Base-by-base conservation (phyloP, 257 asterid genomes). In the Salvia rosmarinus region DNA sequence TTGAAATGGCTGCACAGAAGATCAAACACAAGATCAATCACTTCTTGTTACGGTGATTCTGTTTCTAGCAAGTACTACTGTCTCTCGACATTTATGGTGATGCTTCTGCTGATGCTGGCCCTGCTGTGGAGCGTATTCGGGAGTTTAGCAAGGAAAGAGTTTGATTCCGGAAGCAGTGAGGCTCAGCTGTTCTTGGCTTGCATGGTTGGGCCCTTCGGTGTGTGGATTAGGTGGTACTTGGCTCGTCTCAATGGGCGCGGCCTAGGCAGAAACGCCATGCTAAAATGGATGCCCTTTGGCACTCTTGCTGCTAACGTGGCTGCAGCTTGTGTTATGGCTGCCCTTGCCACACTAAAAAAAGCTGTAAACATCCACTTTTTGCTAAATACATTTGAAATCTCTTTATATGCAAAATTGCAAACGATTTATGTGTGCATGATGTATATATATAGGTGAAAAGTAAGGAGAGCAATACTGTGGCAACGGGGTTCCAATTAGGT, bases 311-410 rank as follows among this genome's bases (percentile, higher is more conserved):
- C 99, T 39, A 91, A 95, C 78, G 87, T 89, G 57, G 74, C 82
- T 67, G 99, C 99, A 64, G 94, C 98, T 71, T 87, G 86, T 73
- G 19, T 80, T n/a, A 95, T 95, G 99, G 99, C 97, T 67, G 90
- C 90, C 13, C 70, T 95, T 16, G 92, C 95, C 77, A 79, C 85
- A 6, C 68, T 88, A 2, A 89, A 86, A 80, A 86, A 81, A 83
- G 85, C 81, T 40, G 99, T 94, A 82, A 77, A 64, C 9, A 10
- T 62, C 19, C 14, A 47, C 52, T 67, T 43, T 43, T 28, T 28
- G 32, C 32, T 28, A 28, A 28, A 28, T 28, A 28, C 32, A 28
- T 4, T 28, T 28, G 1, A 4, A 28, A 28, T 1, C 1, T 28
- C 32, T 28, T 4, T 28, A n/a, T n/a, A n/a, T 28, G 32, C 4